Conservation (phyloP, 352 stramenopile genomes). For the Blastocystis hominis region DNA sequence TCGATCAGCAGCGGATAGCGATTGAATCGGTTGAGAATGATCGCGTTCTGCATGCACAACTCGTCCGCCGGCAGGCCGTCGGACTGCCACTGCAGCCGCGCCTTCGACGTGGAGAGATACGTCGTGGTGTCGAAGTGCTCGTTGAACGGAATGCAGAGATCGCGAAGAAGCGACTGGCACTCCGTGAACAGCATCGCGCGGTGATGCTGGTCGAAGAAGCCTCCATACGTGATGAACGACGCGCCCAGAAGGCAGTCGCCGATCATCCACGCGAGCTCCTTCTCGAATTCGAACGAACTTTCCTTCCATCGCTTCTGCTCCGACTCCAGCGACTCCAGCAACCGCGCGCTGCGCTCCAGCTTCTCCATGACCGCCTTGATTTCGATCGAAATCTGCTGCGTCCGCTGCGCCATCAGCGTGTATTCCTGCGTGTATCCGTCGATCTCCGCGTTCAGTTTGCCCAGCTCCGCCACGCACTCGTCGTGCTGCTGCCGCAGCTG, state of each 20-base stretch:
- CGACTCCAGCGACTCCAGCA: slow-evolving; percentile 91
- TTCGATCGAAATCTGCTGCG: slow-evolving; percentile 91
- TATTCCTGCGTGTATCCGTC: slow-evolving; percentile 97
- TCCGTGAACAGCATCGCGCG: slow-evolving; percentile 81
- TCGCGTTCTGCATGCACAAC: slow-evolving; percentile 95
- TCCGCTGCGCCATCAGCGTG: slow-evolving; percentile 87
- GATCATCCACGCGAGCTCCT: slow-evolving; percentile 87
- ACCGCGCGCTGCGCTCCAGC: slow-evolving; percentile 84
- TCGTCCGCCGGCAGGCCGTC: slow-evolving; percentile 88
- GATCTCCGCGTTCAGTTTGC: slow-evolving; percentile 85
- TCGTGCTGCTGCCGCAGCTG: slow-evolving; percentile 82
- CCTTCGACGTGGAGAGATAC: slow-evolving; percentile 84
- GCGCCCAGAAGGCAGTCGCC: slow-evolving; percentile 87
- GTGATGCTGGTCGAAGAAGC: slow-evolving; percentile 94
- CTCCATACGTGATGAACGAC: slow-evolving; percentile 93
- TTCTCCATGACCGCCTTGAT: slow-evolving; percentile 93
- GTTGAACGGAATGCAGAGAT: slow-evolving; percentile 78
- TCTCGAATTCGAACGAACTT: slow-evolving; percentile 87
- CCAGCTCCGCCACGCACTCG: slow-evolving; percentile 80
- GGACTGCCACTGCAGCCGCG: slow-evolving; percentile 81
- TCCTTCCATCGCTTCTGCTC: slow-evolving; percentile 95
- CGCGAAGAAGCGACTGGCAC: slow-evolving; percentile 85
- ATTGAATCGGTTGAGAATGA: slow-evolving; percentile 90
- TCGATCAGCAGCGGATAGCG: slow-evolving; percentile 96
- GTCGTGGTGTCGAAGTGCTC: slow-evolving; percentile 80